Base-by-base conservation (phyloP, 1,284 basidiomycete species). In the Papiliotrema laurentii region DNA sequence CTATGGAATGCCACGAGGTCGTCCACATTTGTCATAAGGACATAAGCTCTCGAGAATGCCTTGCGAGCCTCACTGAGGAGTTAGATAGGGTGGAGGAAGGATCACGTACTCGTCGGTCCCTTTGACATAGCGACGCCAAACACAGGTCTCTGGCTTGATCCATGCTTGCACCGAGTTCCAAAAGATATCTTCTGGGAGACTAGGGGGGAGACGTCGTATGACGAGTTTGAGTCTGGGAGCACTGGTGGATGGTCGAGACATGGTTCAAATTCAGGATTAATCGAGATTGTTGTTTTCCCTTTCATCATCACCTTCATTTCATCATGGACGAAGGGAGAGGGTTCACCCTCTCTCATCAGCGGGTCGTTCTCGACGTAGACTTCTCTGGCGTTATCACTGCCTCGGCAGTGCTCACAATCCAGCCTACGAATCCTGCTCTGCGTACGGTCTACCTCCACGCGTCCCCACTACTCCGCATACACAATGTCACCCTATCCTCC, bases 161-260 rank as follows among this genome's bases (percentile, higher is more conserved):
- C 90, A 97, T 2, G 80, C 74, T 47, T 83, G 78, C 4, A 94
- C 89, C 54, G 86, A 89, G 60, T 86, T 81, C 94, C 94, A 97
- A 73, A 98, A 97, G 44, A 94, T 76, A 1, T 84, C 82, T 63
- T 92, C 91, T 2, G 94, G 93, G 1, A 98, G 77, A 60, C 91
- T 92, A 9, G 93, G 87, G 1, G 94, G 94, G 6, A 97, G 78
- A 22, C 90, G 77, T 27, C 93, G 83, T 21, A 97, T 84, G 57
- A 97, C 81, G 22, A 86, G 85, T 78, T 97, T 97, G 41, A 13
- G 18, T 11, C 4, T 11, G 6, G 41, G 30, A 16, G 30, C 16
- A 16, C 9, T 16, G 9, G 30, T 31, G 16, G 30, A 36, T 6
- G 6, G 19, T 18, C 34, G 6, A 10, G 34, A 36, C 9, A 36